Conservation (phyloP, 2,329 filamentous ascomycete species). For the Bipolaris zeicola region DNA sequence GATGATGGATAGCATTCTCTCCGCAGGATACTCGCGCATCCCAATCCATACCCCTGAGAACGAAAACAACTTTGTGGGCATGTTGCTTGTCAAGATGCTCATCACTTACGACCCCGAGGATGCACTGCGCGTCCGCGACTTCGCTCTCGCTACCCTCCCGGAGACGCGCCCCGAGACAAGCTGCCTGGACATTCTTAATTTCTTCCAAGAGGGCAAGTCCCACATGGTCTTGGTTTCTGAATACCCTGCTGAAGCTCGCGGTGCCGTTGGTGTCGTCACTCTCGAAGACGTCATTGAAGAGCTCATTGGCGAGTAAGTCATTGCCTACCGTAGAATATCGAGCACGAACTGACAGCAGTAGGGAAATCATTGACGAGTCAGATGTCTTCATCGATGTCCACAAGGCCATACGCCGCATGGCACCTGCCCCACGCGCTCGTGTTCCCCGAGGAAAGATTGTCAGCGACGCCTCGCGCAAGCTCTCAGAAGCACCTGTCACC, state of each 20-base stretch:
- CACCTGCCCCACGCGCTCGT: conserved; percentile 79
- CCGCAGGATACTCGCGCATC: conserved; percentile 93
- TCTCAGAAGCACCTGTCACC: conserved; percentile 30
- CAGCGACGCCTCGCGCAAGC: conserved; percentile 46
- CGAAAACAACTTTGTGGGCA: conserved; percentile 87
- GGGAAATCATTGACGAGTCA: conserved; percentile 98
- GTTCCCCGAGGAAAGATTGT: conserved; percentile 64
- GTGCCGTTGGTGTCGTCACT: conserved; percentile 90
- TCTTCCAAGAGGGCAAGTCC: conserved; percentile 98
- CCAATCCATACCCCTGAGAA: conserved; percentile 90
- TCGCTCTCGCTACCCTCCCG: conserved; percentile 89
- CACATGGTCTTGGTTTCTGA: conserved; percentile 98
- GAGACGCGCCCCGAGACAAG: conserved; percentile 95
- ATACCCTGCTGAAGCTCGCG: conserved; percentile 84
- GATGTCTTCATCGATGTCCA: conserved; percentile 98
- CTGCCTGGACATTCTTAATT: conserved; percentile 98
- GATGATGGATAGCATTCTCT: conserved; percentile 93
- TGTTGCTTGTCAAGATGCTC: conserved; percentile 97
- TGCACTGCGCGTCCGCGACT: conserved; percentile 81
- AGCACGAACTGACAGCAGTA: conserved; percentile 44
- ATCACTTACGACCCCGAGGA: conserved; percentile 99
- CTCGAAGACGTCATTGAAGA: conserved; percentile 98
- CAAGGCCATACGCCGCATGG: conserved; percentile 90
- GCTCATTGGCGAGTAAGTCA: conserved; percentile 88
- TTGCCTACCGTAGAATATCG: not conserved